phyloP scores from a whole-genome alignment of 768 basidiomycete genomes.

The Boletus vinaceobasis region DNA sequence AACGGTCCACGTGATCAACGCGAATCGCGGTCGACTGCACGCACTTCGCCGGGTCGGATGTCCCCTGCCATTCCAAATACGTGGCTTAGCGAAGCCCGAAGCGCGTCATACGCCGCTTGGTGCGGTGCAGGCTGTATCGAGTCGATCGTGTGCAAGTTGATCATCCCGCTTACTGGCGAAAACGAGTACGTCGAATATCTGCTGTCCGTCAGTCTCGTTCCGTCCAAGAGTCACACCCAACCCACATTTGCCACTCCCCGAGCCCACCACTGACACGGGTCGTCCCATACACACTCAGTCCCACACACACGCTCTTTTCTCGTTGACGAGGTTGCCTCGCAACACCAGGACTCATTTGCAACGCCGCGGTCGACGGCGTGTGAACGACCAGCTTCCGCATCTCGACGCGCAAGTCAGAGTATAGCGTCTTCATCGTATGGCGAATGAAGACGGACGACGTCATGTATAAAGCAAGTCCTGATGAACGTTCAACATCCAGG shows the following conservation, averaged over 20 bases:
- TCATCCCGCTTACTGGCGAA: constrained; percentile 61
- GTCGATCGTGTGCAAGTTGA: constrained; percentile 62
- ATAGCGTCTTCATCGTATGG: constrained; percentile 73
- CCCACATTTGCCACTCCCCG: constrained; percentile 76
- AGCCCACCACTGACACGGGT: constrained; percentile 59
- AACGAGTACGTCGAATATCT: constrained; percentile 75
- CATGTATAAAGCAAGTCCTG: constrained; percentile 71
- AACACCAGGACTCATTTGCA: neutral
- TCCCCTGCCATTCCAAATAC: constrained; percentile 22
- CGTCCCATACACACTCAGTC: constrained; percentile 52
- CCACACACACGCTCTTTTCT: constrained; percentile 58
- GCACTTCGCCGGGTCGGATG: constrained; percentile 4
- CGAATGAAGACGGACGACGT: constrained; percentile 67
- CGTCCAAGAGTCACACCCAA: neutral
- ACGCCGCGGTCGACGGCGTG: constrained; percentile 1
- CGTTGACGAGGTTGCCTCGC: constrained; percentile 24
- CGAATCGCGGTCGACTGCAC: constrained; percentile 1
- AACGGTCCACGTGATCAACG: neutral
- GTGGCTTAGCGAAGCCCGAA: constrained; percentile 36
- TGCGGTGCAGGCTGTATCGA: constrained; percentile 80
- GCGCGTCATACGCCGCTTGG: constrained; percentile 62
- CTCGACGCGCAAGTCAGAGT: constrained; percentile 59
- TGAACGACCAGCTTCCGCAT: constrained; percentile 46
- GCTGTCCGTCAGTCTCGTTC: constrained; percentile 1
- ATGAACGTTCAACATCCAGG: constrained; percentile 11